phyloP scores from a whole-genome alignment of 1,139 yeast species.

The Blastobotrys niveus region DNA sequence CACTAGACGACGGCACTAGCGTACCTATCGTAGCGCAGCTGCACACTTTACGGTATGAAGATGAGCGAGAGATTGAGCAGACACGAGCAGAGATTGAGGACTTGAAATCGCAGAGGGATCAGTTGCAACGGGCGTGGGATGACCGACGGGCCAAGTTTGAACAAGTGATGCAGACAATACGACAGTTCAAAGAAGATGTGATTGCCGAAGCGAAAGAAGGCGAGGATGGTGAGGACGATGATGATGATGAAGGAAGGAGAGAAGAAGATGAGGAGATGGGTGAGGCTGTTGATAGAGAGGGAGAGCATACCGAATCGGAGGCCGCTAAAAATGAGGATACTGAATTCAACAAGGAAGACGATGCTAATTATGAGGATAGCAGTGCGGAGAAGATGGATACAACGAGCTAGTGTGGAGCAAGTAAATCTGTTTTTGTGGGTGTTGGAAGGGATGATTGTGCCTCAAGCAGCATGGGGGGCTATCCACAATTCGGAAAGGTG shows the following conservation, averaged over 20 bases:
- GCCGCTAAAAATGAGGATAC: neutral
- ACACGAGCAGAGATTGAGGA: slow-evolving; percentile 28
- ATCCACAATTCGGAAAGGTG: no score
- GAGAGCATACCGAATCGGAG: no score
- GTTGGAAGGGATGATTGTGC: no score
- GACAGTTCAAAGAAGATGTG: slow-evolving; percentile 19
- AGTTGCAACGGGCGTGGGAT: slow-evolving; percentile 25
- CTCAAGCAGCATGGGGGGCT: no score
- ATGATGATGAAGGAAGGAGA: slow-evolving; percentile 15
- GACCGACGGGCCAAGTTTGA: slow-evolving; percentile 26
- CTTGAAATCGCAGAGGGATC: slow-evolving; percentile 24
- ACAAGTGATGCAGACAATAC: slow-evolving; percentile 23
- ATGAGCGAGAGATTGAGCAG: slow-evolving; percentile 20
- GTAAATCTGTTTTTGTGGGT: no score
- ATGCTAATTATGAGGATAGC: no score
- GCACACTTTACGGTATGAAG: slow-evolving; percentile 27
- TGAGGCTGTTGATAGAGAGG: slow-evolving; percentile 1
- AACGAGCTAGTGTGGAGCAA: neutral
- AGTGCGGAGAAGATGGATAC: slow-evolving; percentile 9
- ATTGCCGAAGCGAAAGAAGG: slow-evolving; percentile 14
- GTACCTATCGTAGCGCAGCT: slow-evolving; percentile 24
- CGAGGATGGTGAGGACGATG: slow-evolving; percentile 13
- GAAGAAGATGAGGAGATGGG: slow-evolving; percentile 3
- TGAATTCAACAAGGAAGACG: no score
- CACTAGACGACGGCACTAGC: slow-evolving; percentile 14